These are phyloP conservation scores for Dendrocalamus sinicus DNA, from an alignment of 176 grass and related monocot species.

Conservation along the genomic window DNA sequence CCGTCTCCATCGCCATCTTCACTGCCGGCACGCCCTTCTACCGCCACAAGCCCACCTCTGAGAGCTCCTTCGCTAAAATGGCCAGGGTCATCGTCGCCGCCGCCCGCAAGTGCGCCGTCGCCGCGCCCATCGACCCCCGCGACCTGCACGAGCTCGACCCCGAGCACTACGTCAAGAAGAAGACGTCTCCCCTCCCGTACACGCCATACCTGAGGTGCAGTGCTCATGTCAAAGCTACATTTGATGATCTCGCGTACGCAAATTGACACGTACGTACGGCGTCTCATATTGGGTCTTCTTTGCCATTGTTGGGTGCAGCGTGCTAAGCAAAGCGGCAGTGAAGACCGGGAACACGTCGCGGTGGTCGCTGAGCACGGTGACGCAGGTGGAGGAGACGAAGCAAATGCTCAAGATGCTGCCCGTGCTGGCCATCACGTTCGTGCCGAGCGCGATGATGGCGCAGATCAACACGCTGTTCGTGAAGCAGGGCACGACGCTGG, in stretches of 20 bases:
- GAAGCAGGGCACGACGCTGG: conserved; percentile 87
- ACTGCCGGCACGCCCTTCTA: conserved; percentile 76
- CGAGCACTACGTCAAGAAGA: conserved; percentile 57
- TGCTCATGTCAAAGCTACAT: conserved; percentile 5
- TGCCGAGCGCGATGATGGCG: conserved; percentile 74
- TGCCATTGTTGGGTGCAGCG: conserved; percentile 35
- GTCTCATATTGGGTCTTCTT: not conserved
- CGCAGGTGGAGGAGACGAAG: conserved; percentile 93
- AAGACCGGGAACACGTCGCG: conserved; percentile 38
- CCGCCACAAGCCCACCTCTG: conserved; percentile 75
- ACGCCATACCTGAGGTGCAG: conserved; percentile 49
- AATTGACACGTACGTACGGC: not conserved
- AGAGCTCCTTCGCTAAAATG: conserved; percentile 80
- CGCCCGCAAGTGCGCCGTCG: conserved; percentile 47
- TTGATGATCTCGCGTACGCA: not conserved
- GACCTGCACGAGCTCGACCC: conserved; percentile 72
- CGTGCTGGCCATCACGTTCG: conserved; percentile 65
- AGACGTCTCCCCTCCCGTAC: conserved; percentile 43
- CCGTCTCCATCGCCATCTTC: conserved; percentile 77
- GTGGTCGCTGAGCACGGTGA: conserved; percentile 90
- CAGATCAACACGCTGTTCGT: conserved; percentile 92
- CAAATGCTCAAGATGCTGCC: conserved; percentile 88
- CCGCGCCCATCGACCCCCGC: conserved; percentile 48
- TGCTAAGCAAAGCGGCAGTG: conserved; percentile 76
- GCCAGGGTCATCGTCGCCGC: conserved; percentile 64